phyloP scores from a whole-genome alignment of 2,329 filamentous ascomycete genomes.

The Kalaharituber pfeilii region DNA sequence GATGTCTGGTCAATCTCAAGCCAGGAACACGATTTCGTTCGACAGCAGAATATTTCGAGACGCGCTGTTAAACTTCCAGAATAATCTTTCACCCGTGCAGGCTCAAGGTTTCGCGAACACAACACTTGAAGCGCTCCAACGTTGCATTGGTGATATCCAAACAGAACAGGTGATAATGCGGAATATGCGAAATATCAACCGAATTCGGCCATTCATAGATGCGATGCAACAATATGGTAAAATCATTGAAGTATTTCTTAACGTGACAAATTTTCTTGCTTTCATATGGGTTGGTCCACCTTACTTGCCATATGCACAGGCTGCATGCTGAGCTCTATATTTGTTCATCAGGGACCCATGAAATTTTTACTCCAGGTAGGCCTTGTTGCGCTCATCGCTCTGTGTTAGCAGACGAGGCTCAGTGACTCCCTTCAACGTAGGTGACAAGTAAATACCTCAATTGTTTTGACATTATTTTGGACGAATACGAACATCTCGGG shows the following conservation, averaged over 20 bases:
- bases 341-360: constrained; percentile 25
- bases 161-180: constrained; percentile 20
- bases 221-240: constrained; percentile 28
- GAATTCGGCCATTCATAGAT: constrained; percentile 24
- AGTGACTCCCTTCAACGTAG: no score
- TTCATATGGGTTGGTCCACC: constrained; percentile 24
- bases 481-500: constrained; percentile 28
- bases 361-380: constrained; percentile 26
- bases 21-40: no score
- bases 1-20: no score
- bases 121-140: no score
- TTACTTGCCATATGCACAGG: background rate
- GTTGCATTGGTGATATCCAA: constrained; percentile 25
- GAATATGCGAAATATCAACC: constrained; percentile 22
- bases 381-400: background rate
- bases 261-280: constrained; percentile 23
- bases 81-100: no score
- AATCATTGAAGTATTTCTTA: constrained; percentile 27
- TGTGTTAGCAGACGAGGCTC: no score
- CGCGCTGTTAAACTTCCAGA: no score
- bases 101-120: no score
- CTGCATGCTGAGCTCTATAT: background rate
- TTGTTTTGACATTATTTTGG: constrained; percentile 27
- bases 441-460: constrained; percentile 25
- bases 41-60: no score